Evolutionary conservation across 805 yeast genomes (phyloP).

Genomic region (Jamesozyma hellenica): DNA sequence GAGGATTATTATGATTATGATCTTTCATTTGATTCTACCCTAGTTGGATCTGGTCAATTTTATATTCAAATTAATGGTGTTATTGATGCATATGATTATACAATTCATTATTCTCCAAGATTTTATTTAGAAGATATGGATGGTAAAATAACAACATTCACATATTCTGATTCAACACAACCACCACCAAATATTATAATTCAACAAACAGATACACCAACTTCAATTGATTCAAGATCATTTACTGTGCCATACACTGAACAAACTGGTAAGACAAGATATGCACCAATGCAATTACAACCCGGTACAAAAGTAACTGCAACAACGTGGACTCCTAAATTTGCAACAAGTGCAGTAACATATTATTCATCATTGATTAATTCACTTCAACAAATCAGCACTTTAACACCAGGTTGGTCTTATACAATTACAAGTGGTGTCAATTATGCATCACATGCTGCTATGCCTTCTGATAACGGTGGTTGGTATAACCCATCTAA

Average conservation of each 20-base stretch:
- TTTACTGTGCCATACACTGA: constrained; percentile 60
- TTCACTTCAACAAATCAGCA: constrained; percentile 38
- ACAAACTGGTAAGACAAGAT: constrained; percentile 72
- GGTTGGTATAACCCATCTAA: constrained; percentile 57
- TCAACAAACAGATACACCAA: constrained; percentile 29
- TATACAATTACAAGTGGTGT: constrained; percentile 51
- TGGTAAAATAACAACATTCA: constrained; percentile 43
- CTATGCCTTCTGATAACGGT: constrained; percentile 49
- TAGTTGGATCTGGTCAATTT: constrained; percentile 56
- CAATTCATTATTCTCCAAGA: constrained; percentile 60
- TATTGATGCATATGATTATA: constrained; percentile 30
- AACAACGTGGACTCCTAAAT: constrained; percentile 54
- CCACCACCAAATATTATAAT: constrained; percentile 34
- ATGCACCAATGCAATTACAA: constrained; percentile 89
- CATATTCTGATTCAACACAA: constrained; percentile 37
- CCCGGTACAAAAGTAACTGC: constrained; percentile 66
- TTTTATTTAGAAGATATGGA: constrained; percentile 62
- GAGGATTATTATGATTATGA: constrained; percentile 26
- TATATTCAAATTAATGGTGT: constrained; percentile 58
- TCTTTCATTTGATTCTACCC: constrained; percentile 34
- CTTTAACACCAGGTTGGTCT: constrained; percentile 79
- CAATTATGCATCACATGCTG: constrained; percentile 66
- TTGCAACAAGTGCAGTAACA: constrained; percentile 58
- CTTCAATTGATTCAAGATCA: constrained; percentile 37
- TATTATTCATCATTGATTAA: constrained; percentile 40